Evolutionary conservation across 495 filamentous ascomycete genomes (phyloP), one percentile per base, ranked within the genome.

Genomic region (Neurospora intermedia): DNA sequence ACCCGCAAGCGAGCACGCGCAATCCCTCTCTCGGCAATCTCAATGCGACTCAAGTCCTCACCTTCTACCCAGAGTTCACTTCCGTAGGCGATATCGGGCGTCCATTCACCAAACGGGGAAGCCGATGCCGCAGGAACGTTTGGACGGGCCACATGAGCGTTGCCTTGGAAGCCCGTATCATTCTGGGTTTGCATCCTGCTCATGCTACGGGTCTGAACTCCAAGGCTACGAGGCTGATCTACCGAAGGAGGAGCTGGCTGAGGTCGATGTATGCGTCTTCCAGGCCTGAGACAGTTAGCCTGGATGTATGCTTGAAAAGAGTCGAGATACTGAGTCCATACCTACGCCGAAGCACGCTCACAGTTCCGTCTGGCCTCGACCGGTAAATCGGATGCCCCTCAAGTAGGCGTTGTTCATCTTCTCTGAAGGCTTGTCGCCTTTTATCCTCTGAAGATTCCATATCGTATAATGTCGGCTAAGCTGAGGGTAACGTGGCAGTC

Each of bases 1-100:
- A 78, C 71, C 72, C 81, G 81, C 39, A 80, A 77, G 9, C 77
- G 76, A 8, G 78, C 77, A 23, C 81, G 83, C 31, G 78, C 77
- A 20, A 85, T 78, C 72, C 81, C 79, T 20, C 84, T 76, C 54
- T 83, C 77, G 27, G 82, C 84, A 18, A 77, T 70, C 72, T 84
- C 77, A 31, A 85, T 83, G 23, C 75, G 74, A 41, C 78, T 84
- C 38, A 82, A 72, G 41, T 84, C 82, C 62, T 84, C 82, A 8
- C 82, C 81, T 2, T 73, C 66, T 18, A 78, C 40, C 69, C 72
- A 77, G 41, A 81, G 78, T 6, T 75, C 72, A 31, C 73, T 72
- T 1, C 78, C 78, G 4, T 80, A 59, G 6, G 62, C 70, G 23
- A 78, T 74, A 27, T 75, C 76, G 0, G 80, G 80, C 35, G 69